Base-by-base conservation (phyloP, 805 yeast species). In the Yarrowia deformans region DNA sequence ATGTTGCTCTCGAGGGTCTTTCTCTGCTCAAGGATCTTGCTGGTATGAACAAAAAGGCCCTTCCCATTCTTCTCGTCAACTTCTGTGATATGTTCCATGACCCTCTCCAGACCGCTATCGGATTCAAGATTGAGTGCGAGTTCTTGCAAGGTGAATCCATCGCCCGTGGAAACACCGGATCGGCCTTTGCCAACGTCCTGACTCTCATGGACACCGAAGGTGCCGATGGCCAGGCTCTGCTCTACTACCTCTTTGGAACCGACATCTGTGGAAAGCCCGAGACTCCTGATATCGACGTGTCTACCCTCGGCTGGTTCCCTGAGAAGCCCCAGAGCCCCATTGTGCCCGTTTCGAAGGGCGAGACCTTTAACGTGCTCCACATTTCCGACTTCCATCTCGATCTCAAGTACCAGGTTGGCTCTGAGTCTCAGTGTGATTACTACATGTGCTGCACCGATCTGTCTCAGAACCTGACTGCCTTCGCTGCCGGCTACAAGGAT, bases 301-400 rank as follows among this genome's bases (percentile, higher is more conserved):
- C 79, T 32, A 9, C 13, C 9, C 61, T 55, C 14, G 71, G 77
- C 35, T 76, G 83, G 79, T 83, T 84, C 83, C 83, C 85, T 2
- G 74, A 73, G 34, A 82, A 80, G 72, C 85, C 76, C 70, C 79
- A 70, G 71, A 80, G 61, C 56, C 40, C 55, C 9, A 35, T 23
- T 5, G 12, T 48, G 16, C 72, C 74, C 8, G 48, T 55, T 18
- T 61, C 61, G 19, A 52, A 69, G 16, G 75, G 74, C 69, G 79
- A 82, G 69, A 79, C 82, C 1, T 84, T 88, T 76, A 85, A 87
- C 70, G 91, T 87, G 6, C 79, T 89, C 70, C 93, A 89, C 72
- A 73, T 89, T 34, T 83, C 89, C 19, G 93, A 88, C 74, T 85
- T 88, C 77, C 92, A 89, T 76, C 77, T 87, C 56, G 85, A 88